Evolutionary conservation across 345 rosid genomes (phyloP).

Genomic region (Salix koriyanagi): DNA sequence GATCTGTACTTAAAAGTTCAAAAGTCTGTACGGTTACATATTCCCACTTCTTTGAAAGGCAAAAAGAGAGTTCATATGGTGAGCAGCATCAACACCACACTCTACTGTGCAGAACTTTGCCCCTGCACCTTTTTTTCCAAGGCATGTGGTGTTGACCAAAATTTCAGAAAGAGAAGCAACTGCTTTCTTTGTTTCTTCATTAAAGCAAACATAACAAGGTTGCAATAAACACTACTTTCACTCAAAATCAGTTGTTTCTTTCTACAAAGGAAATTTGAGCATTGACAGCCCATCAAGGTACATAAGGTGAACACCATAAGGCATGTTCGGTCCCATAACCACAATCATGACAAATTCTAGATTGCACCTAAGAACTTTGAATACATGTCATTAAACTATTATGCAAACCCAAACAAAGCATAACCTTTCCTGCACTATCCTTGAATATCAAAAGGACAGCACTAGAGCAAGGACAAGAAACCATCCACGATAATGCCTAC

Average conservation of each 20-base stretch:
- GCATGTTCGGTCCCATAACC: background rate
- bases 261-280: background rate
- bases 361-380: background rate
- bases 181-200: background rate
- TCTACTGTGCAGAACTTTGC: background rate
- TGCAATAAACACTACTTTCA: background rate
- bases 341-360: background rate
- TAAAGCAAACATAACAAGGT: background rate
- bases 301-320: background rate
- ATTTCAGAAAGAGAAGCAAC: background rate
- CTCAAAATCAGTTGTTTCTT: background rate
- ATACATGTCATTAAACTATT: background rate
- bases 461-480: background rate
- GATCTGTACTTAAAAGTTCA: background rate
- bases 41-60: background rate
- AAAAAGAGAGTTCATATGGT: background rate
- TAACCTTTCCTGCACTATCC: background rate
- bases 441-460: background rate
- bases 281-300: background rate
- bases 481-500: background rate
- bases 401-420: background rate
- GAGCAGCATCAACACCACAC: background rate
- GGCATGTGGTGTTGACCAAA: background rate
- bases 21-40: background rate
- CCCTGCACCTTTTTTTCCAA: background rate